Conservation (phyloP, 1,139 yeast species). For the Yamadazyma siamensis region DNA sequence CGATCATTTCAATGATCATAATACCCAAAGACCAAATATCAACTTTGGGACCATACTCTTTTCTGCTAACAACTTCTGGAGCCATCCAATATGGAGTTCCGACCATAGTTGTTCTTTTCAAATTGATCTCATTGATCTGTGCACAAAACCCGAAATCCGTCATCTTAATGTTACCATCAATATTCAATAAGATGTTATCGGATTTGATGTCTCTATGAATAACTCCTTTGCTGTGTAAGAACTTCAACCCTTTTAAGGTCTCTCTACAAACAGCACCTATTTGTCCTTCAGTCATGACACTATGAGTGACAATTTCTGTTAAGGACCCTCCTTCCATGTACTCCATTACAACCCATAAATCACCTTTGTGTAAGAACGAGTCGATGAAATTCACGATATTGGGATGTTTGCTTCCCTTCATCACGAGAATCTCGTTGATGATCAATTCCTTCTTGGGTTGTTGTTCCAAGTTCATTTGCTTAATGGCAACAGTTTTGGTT, state of each 20-base stretch:
- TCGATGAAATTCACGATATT: conserved; percentile 92
- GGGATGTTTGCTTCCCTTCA: conserved; percentile 88
- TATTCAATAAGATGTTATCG: conserved; percentile 80
- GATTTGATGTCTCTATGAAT: conserved; percentile 96
- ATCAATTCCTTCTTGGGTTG: conserved; percentile 96
- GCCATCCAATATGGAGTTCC: conserved; percentile 99
- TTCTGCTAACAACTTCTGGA: conserved; percentile 91
- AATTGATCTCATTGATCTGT: conserved; percentile 79
- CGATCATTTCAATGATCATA: conserved; percentile 96
- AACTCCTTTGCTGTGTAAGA: conserved; percentile 89
- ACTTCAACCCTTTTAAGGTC: conserved; percentile 79
- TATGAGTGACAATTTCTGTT: conserved; percentile 93
- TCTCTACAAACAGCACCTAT: conserved; percentile 96
- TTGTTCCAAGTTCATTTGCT: conserved; percentile 88
- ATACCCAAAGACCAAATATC: conserved; percentile 98
- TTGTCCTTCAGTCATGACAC: conserved; percentile 96
- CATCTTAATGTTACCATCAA: conserved; percentile 85
- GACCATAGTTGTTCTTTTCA: conserved; percentile 94
- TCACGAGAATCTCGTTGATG: conserved; percentile 87
- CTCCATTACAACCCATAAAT: conserved; percentile 96
- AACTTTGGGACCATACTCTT: conserved; percentile 95
- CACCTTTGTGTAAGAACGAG: conserved; percentile 69
- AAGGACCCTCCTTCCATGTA: conserved; percentile 97
- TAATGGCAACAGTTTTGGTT: conserved; percentile 78
- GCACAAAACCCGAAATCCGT: conserved; percentile 95